These are phyloP conservation scores for Eimeria necatrix DNA, from an alignment of 169 alveolate species.

Conservation along the genomic window DNA sequence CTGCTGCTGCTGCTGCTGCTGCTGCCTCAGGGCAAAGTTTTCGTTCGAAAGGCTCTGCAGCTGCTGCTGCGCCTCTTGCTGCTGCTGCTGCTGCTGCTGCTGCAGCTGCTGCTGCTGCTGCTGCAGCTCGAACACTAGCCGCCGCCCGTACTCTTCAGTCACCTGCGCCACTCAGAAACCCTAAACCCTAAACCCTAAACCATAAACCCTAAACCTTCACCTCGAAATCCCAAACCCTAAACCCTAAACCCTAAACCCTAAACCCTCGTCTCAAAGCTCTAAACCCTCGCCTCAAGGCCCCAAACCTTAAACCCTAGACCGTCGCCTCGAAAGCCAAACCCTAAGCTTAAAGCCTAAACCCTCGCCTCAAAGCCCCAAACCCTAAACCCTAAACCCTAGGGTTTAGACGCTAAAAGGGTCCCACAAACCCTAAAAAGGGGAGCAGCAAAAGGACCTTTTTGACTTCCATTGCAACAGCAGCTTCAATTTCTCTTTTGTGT, in stretches of 20 bases:
- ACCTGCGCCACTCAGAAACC: neutral
- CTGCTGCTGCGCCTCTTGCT: conserved; percentile 5
- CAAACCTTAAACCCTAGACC: too few species aligned
- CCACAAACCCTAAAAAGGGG: neutral
- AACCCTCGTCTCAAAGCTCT: too few species aligned
- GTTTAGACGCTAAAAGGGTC: neutral
- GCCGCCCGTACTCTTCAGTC: conserved; percentile 50
- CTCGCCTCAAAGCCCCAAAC: neutral
- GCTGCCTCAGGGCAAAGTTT: neutral
- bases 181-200: too few species aligned
- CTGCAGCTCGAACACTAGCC: conserved; percentile 58
- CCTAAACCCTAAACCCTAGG: neutral
- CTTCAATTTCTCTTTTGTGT: conserved; percentile 29
- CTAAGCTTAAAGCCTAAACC: too few species aligned
- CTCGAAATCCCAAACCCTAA: too few species aligned
- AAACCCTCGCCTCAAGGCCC: too few species aligned
- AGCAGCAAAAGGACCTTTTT: conserved; percentile 10
- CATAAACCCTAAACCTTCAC: too few species aligned
- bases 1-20: neutral
- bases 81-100: conserved; percentile 52
- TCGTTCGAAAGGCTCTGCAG: neutral
- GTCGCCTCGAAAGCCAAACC: too few species aligned
- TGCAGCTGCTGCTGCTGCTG: conserved; percentile 38
- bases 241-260: too few species aligned
- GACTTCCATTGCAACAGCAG: conserved; percentile 16